Percentiles rank a stretch among this genome's conserved stretches.
Evolutionary conservation across 1,284 basidiomycete species (phyloP).

Genomic region (Fomitopsis palustris): DNA sequence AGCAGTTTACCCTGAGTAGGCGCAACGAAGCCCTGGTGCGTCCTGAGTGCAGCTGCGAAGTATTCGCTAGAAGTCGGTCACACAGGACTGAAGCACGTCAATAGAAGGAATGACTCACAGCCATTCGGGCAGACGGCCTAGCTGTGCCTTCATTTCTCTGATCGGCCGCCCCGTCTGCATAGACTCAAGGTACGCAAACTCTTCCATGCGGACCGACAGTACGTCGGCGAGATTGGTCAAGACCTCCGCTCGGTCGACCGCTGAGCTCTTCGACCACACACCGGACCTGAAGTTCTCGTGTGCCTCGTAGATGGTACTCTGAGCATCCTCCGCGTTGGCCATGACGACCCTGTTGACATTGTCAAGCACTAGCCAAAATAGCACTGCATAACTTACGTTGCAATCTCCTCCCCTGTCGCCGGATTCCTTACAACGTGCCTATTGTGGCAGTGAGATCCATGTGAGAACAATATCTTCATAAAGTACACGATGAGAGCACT

Average conservation of each 20-base stretch:
- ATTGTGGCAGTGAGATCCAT: not conserved
- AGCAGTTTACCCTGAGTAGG: conserved; percentile 75
- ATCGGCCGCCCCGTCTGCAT: conserved; percentile 74
- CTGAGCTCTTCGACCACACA: conserved; percentile 62
- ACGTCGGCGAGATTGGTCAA: conserved; percentile 60
- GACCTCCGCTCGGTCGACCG: conserved; percentile 57
- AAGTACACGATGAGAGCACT: not conserved
- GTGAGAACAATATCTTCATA: not conserved
- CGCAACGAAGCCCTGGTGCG: conserved; percentile 64
- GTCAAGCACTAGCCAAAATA: conserved; percentile 2
- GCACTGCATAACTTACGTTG: conserved; percentile 42
- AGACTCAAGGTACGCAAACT: conserved; percentile 66
- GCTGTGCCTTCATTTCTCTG: conserved; percentile 74
- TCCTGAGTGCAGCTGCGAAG: conserved; percentile 69
- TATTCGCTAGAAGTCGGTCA: conserved; percentile 52
- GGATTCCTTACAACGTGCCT: conserved; percentile 63
- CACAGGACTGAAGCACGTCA: not conserved
- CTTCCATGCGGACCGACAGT: conserved; percentile 51
- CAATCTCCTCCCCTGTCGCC: conserved; percentile 58
- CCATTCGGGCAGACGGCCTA: conserved; percentile 77
- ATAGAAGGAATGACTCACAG: conserved; percentile 44
- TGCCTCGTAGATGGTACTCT: conserved; percentile 48
- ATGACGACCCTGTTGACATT: conserved; percentile 33
- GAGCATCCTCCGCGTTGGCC: conserved; percentile 46
- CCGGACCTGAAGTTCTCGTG: conserved; percentile 60